Conservation (phyloP, 257 asterid species). For the Ophiorrhiza pumila region DNA sequence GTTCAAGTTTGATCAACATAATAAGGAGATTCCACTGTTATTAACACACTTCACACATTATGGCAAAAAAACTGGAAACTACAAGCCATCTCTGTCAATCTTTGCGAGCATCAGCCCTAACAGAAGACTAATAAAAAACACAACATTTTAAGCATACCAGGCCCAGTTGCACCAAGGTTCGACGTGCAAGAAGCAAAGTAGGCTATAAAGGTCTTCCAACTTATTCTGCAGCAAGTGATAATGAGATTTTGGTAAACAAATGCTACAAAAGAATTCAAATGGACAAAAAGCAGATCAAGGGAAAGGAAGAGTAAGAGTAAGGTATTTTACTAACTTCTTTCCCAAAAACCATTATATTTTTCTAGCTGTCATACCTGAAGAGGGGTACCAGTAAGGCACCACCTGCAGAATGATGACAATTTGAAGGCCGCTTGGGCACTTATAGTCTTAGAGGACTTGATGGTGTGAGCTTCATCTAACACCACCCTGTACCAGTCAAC, state of each 20-base stretch:
- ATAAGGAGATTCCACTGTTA: neutral
- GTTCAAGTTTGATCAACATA: neutral
- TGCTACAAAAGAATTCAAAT: neutral
- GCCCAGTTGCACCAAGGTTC: conserved; percentile 99
- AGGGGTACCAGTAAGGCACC: conserved; percentile 96
- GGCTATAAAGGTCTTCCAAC: conserved; percentile 79
- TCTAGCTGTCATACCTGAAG: conserved; percentile 52
- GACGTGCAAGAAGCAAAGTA: conserved; percentile 80
- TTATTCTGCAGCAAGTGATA: conserved; percentile 54
- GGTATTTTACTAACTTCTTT: neutral
- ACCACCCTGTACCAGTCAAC: conserved; percentile 89
- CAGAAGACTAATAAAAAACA: too few relatives aligned
- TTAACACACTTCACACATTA: neutral
- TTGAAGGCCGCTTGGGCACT: conserved; percentile 75
- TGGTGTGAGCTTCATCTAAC: conserved; percentile 85
- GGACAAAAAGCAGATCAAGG: neutral
- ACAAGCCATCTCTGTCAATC: neutral
- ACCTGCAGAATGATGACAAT: conserved; percentile 65
- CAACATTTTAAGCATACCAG: conserved; percentile 42
- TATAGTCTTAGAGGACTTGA: conserved; percentile 63
- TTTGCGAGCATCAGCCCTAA: neutral
- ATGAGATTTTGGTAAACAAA: neutral
- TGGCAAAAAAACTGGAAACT: neutral
- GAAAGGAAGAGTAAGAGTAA: too few relatives aligned
- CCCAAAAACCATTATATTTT: too few relatives aligned